Evolutionary conservation across 164 flowering plant genomes (phyloP).

Genomic region (Chimonanthus praecox): DNA sequence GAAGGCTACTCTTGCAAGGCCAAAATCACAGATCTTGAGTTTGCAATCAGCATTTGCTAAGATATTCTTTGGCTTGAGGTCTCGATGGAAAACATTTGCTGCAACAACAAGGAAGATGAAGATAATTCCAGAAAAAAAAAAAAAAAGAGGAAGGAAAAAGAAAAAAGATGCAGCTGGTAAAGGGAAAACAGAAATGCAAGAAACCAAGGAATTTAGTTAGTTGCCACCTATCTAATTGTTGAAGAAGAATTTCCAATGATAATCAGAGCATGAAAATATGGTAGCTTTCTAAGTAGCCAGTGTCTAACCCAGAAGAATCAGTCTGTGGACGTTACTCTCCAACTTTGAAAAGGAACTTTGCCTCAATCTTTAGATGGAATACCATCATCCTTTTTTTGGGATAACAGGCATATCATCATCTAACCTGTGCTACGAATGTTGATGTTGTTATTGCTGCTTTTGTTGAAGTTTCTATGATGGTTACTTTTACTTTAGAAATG

Average conservation of each 20-base stretch:
- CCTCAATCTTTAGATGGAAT: not conserved
- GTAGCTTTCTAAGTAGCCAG: not conserved
- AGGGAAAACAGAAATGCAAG: not conserved
- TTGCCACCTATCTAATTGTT: not conserved
- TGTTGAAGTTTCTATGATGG: too few species aligned
- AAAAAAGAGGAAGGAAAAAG: not conserved
- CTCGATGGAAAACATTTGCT: slow-evolving; percentile 70
- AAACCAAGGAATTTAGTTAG: not conserved
- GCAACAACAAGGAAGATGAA: slow-evolving; percentile 19
- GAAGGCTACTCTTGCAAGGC: slow-evolving; percentile 91
- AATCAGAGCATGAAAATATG: not conserved
- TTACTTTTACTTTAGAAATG: not conserved
- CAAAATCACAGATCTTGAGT: slow-evolving; percentile 92
- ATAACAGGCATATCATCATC: too few species aligned
- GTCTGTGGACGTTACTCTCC: not conserved
- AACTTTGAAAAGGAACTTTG: not conserved
- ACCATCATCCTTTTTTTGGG: too few species aligned
- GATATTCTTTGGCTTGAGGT: slow-evolving; percentile 84
- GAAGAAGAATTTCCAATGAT: not conserved
- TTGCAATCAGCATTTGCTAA: slow-evolving; percentile 94
- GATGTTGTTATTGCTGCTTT: too few species aligned
- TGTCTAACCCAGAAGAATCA: not conserved
- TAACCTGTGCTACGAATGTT: too few species aligned
- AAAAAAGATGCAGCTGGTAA: not conserved
- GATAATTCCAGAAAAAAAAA: not conserved